phyloP scores from a whole-genome alignment of 768 basidiomycete species.

The Mycena belliarum region DNA sequence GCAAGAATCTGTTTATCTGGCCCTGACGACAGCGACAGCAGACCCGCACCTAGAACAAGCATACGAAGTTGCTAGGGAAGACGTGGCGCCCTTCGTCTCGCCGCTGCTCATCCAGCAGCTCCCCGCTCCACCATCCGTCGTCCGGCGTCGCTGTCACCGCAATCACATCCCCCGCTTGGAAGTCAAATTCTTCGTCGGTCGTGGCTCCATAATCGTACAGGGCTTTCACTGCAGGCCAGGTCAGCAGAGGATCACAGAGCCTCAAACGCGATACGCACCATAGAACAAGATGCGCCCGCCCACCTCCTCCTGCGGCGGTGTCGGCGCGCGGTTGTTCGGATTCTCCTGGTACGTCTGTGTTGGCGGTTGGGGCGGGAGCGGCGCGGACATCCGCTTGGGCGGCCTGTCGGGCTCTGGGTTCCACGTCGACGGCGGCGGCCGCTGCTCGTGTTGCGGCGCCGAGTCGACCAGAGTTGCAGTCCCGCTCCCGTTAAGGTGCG shows the following conservation, averaged over 20 bases:
- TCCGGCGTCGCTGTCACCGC: conserved; percentile 93
- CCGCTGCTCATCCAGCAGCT: conserved; percentile 73
- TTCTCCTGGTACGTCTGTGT: conserved; percentile 15
- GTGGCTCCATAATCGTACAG: conserved; percentile 86
- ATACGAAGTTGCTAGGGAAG: conserved; percentile 90
- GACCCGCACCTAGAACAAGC: conserved; percentile 53
- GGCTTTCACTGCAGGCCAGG: conserved; percentile 68
- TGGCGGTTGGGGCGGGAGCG: conserved; percentile 17
- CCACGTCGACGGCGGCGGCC: conserved; percentile 21
- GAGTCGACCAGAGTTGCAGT: conserved; percentile 1
- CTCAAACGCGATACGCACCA: conserved; percentile 49
- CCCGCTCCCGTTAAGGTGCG: conserved; percentile 13
- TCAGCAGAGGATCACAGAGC: conserved; percentile 6
- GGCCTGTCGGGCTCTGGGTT: conserved; percentile 13
- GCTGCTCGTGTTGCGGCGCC: conserved; percentile 32
- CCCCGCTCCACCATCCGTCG: conserved; percentile 98
- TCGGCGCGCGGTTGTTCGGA: conserved; percentile 17
- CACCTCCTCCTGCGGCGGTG: conserved; percentile 47
- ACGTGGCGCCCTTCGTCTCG: conserved; percentile 74
- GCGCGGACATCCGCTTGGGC: conserved; percentile 9
- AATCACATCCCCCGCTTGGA: conserved; percentile 93
- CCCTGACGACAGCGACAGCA: no score
- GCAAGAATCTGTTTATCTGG: not conserved
- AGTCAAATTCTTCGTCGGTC: conserved; percentile 93
- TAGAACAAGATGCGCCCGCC: conserved; percentile 86